Conservation (phyloP, 106 monocot genomes). For the Allium cepa region DNA sequence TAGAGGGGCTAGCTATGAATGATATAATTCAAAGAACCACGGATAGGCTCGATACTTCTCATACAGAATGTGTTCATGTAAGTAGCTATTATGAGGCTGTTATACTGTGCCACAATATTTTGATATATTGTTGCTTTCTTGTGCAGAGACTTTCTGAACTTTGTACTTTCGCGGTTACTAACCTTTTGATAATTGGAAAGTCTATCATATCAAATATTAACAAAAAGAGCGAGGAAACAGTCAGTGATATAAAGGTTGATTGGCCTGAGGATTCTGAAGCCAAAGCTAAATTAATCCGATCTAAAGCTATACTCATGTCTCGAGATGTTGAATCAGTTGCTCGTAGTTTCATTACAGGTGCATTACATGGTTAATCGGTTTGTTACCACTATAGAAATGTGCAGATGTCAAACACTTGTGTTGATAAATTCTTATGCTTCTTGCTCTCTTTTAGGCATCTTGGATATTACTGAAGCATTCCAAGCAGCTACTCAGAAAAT, state of each 20-base stretch:
- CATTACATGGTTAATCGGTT: not conserved
- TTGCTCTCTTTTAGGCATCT: constrained; percentile 38
- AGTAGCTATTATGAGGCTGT: constrained; percentile 1
- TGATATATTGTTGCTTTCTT: not conserved
- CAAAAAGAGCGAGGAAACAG: constrained; percentile 33
- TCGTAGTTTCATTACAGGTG: constrained; percentile 75
- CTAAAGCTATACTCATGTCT: constrained; percentile 58
- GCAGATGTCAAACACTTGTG: not conserved
- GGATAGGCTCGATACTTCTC: constrained; percentile 70
- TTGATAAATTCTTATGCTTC: not conserved
- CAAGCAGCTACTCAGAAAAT: constrained; percentile 31
- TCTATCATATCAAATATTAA: constrained; percentile 68
- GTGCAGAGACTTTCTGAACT: constrained; percentile 87
- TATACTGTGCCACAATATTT: not conserved
- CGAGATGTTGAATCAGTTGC: constrained; percentile 66
- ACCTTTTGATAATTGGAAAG: constrained; percentile 70
- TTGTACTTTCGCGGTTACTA: constrained; percentile 78
- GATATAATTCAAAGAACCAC: constrained; percentile 65
- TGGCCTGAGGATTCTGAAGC: constrained; percentile 86
- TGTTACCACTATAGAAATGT: not conserved
- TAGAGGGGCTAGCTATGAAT: constrained; percentile 57
- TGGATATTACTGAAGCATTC: constrained; percentile 78
- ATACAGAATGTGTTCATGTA: constrained; percentile 93
- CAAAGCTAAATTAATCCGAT: constrained; percentile 87
- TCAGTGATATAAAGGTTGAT: constrained; percentile 36